Evolutionary conservation across 2,329 filamentous ascomycete genomes (phyloP).

Genomic region (Orbilia blumenaviensis): DNA sequence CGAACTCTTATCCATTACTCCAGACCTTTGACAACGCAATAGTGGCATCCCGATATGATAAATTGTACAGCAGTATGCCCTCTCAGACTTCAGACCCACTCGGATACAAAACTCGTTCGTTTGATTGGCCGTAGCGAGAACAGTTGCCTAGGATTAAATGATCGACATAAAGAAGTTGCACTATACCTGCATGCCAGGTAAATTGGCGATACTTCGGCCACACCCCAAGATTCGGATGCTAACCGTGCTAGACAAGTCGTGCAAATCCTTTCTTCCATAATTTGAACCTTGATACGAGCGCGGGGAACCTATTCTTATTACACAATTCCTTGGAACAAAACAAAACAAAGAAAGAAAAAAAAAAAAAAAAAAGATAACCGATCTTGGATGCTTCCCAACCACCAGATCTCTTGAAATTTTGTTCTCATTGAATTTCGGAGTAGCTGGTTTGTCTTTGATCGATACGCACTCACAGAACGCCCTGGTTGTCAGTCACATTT

Average conservation of each 20-base stretch:
- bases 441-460: no score
- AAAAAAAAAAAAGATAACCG: no score
- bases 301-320: neutral
- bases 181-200: neutral
- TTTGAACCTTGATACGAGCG: neutral
- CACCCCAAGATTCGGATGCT: neutral
- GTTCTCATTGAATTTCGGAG: no score
- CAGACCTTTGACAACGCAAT: conserved; percentile 5
- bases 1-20: neutral
- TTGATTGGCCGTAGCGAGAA: conserved; percentile 4
- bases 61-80: neutral
- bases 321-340: no score
- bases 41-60: neutral
- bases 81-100: conserved; percentile 14
- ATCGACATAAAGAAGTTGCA: conserved; percentile 24
- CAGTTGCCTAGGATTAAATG: conserved; percentile 16
- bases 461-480: no score
- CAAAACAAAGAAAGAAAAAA: no score
- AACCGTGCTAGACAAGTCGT: neutral
- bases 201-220: conserved; percentile 9
- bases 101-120: neutral
- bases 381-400: no score
- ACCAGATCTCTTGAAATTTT: no score
- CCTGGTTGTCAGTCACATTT: no score
- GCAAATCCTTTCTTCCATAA: neutral